Evolutionary conservation across 164 flowering plant species (phyloP).

Genomic region (Chimonanthus salicifolius): DNA sequence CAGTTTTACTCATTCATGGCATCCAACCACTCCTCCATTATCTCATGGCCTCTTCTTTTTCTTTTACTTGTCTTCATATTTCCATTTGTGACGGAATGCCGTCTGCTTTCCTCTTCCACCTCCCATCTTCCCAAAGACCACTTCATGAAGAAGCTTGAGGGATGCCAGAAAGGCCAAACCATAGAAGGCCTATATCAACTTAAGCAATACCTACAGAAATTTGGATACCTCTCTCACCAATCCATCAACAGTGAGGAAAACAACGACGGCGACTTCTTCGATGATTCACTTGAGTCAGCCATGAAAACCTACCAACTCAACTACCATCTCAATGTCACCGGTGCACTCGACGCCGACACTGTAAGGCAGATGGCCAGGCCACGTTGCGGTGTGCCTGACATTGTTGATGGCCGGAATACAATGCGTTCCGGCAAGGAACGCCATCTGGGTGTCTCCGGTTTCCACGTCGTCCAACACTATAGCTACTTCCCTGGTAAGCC

Average conservation of each 20-base stretch:
- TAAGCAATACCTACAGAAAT: slow-evolving; percentile 17
- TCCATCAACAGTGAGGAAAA: neutral
- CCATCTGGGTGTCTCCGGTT: slow-evolving; percentile 14
- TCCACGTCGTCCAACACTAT: slow-evolving; percentile 25
- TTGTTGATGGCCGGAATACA: slow-evolving; percentile 14
- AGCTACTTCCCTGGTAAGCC: slow-evolving; percentile 53
- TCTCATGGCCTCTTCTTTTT: neutral
- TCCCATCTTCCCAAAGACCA: neutral
- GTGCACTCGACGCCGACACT: slow-evolving; percentile 20
- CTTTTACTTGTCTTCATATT: neutral
- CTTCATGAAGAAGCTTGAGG: slow-evolving; percentile 11
- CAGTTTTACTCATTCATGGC: too few relatives aligned
- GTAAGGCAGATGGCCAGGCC: slow-evolving; percentile 16
- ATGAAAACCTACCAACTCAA: slow-evolving; percentile 23
- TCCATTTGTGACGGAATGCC: neutral
- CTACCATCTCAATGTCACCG: slow-evolving; percentile 24
- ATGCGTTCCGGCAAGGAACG: slow-evolving; percentile 12
- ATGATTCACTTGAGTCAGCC: slow-evolving; percentile 23
- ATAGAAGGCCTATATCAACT: slow-evolving; percentile 15
- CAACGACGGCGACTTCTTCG: slow-evolving; percentile 17
- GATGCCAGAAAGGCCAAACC: slow-evolving; percentile 20
- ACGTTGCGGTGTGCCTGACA: slow-evolving; percentile 40
- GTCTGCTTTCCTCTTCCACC: neutral
- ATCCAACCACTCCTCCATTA: too few relatives aligned
- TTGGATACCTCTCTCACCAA: slow-evolving; percentile 20